Evolutionary conservation across 768 basidiomycete species (phyloP).

Genomic region (Pleurotus sapidus): DNA sequence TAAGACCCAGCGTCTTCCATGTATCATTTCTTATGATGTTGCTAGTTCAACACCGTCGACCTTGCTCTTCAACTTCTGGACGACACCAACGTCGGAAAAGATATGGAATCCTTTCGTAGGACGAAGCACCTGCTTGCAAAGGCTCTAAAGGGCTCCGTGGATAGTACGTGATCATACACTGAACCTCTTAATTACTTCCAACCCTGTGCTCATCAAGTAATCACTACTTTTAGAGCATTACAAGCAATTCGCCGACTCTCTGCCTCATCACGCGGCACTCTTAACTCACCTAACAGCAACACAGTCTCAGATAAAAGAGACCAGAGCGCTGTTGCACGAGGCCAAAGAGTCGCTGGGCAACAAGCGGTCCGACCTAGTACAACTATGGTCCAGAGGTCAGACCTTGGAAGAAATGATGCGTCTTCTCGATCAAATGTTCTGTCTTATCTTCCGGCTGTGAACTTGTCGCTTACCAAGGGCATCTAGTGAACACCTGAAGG

Average conservation of each 20-base stretch:
- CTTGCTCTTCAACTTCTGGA: constrained; percentile 89
- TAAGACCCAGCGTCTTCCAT: constrained; percentile 30
- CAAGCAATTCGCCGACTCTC: constrained; percentile 90
- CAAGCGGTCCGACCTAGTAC: constrained; percentile 86
- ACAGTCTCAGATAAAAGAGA: constrained; percentile 70
- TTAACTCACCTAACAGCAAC: constrained; percentile 67
- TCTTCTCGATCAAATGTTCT: constrained; percentile 89
- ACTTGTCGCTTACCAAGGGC: constrained; percentile 14
- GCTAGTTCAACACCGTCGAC: constrained; percentile 90
- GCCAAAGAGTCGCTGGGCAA: constrained; percentile 76
- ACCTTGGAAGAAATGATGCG: constrained; percentile 94
- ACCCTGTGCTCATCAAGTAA: constrained; percentile 3
- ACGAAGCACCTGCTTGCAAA: constrained; percentile 77
- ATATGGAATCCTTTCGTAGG: constrained; percentile 71
- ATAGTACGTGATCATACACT: constrained; percentile 51
- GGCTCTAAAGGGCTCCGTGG: constrained; percentile 84
- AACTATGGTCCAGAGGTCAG: constrained; percentile 86
- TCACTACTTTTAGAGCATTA: constrained; percentile 67
- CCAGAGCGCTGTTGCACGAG: constrained; percentile 71
- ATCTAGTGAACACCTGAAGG: constrained; percentile 80
- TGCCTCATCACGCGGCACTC: constrained; percentile 86
- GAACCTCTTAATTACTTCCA: too few relatives aligned
- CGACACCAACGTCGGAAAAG: constrained; percentile 66
- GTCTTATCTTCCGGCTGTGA: constrained; percentile 5
- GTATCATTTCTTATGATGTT: constrained; percentile 6